These are phyloP conservation scores for Globisporangium cederbergense DNA, from an alignment of 352 stramenopile species.

Conservation along the genomic window DNA sequence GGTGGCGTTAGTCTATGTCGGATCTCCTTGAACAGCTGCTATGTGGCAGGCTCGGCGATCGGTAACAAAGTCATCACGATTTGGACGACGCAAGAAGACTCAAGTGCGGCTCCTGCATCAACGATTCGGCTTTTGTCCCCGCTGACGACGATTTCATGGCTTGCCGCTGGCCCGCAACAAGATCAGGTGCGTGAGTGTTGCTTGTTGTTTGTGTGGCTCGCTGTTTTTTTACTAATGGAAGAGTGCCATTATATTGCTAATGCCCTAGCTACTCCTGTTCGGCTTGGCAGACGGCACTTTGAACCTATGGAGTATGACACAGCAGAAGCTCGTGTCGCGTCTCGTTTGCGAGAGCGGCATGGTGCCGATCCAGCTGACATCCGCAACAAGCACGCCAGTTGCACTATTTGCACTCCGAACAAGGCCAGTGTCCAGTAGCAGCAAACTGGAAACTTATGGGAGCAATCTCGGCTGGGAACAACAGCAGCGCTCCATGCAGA, in stretches of 20 bases:
- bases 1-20: background rate
- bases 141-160: slow-evolving; percentile 10
- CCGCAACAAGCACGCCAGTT: background rate
- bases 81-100: background rate
- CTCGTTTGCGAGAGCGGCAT: background rate
- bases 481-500: background rate
- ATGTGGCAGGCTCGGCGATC: background rate
- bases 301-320: slow-evolving; percentile 13
- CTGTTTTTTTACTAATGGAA: background rate
- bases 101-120: background rate
- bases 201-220: background rate
- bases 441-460: background rate
- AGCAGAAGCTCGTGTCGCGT: slow-evolving; percentile 2
- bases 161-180: background rate
- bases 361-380: background rate
- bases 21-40: slow-evolving; percentile 2
- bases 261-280: slow-evolving; percentile 14
- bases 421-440: background rate
- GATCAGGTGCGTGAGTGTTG: slow-evolving; percentile 10
- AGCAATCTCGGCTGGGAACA: background rate
- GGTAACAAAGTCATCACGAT: slow-evolving; percentile 4
- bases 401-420: background rate
- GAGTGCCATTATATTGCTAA: background rate
- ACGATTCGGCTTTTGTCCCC: slow-evolving; percentile 10
- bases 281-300: slow-evolving; percentile 14